Base-by-base conservation (phyloP, 2,329 filamentous ascomycete species). In the Nectriaceae sp. region DNA sequence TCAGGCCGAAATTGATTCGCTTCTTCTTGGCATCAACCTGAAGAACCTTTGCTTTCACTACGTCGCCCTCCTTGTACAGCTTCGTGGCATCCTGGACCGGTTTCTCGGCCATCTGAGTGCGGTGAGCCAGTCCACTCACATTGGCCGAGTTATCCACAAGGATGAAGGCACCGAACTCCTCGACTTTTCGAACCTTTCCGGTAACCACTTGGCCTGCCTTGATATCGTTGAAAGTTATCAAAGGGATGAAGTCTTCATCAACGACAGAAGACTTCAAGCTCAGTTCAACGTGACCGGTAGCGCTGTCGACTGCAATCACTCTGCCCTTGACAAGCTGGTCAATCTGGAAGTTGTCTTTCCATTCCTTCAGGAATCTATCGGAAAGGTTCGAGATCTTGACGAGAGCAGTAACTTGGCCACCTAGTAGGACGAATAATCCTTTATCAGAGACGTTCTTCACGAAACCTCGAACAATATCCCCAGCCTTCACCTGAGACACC, bases 121-220 rank as follows among this genome's bases (percentile, higher is more conserved):
- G 84, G 68, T 99, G 94, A 68, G 93, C 97, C 10, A 99, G 79
- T 53, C 94, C 94, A 59, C 93, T 96, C 53, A 99, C 84, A 59
- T 96, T 96, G 46, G 83, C 79, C 4, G 92, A 95, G 51, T 88
- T 85, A 67, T 97, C 90, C 18, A 99, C 76, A 37, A 95, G 83
- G 59, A 99, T 88, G 68, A 99, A 99, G 4, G 93, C 93, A 56
- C 94, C 94, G 66, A 92, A 99, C 24, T 96, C 89, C 64, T 96
- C 90, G 2, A 97, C 91, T 70, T 95, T 96, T 61, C 92, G 87
- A 47, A 99, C 84, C 65, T 90, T 96, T 41, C 92, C 94, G 11
- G 89, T 96, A 26, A 99, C 80, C 24, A 91, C 75, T 68, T 96
- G 89, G 5, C 91, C 92, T 53, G 81, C 75, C 64, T 87, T 83